A percentile compares a stretch with the other conserved stretches of the same genome.
Conservation (phyloP, 495 filamentous ascomycete species). For the Talaromyces ruber region DNA sequence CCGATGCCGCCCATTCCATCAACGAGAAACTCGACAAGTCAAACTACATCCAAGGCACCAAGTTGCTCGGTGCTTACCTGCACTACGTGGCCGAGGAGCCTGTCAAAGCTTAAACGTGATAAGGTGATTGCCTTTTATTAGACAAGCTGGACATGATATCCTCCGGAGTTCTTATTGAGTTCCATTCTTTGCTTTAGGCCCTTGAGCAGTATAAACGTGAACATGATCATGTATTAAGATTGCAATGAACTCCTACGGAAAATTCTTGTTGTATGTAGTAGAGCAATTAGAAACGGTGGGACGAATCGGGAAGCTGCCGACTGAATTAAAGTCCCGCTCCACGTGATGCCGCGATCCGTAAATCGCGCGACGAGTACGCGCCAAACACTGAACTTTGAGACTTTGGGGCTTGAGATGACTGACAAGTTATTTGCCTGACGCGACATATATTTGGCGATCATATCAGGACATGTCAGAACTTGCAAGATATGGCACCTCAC, state of each 20-base stretch:
- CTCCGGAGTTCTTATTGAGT: no score
- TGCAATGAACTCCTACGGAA: neutral
- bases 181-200: neutral
- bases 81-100: slow-evolving; percentile 95
- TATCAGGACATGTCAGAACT: neutral
- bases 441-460: neutral
- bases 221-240: neutral
- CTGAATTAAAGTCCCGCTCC: neutral
- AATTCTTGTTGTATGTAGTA: neutral
- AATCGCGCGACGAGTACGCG: neutral
- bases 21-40: slow-evolving; percentile 96
- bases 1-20: slow-evolving; percentile 91
- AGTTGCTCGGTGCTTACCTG: slow-evolving; percentile 88
- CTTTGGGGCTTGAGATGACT: neutral
- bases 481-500: slow-evolving; percentile 23
- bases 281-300: neutral
- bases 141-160: neutral
- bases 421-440: neutral
- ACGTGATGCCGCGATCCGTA: slow-evolving; percentile 2
- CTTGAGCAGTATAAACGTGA: neutral
- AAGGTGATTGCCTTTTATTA: neutral
- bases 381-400: neutral
- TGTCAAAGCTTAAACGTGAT: slow-evolving; percentile 10
- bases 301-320: neutral
- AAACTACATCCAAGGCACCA: slow-evolving; percentile 99